A percentile compares a stretch with the other conserved stretches of the same genome.
Conservation (phyloP, 371 early-diverging fungal genomes). For the Rhizopus microsporus region DNA sequence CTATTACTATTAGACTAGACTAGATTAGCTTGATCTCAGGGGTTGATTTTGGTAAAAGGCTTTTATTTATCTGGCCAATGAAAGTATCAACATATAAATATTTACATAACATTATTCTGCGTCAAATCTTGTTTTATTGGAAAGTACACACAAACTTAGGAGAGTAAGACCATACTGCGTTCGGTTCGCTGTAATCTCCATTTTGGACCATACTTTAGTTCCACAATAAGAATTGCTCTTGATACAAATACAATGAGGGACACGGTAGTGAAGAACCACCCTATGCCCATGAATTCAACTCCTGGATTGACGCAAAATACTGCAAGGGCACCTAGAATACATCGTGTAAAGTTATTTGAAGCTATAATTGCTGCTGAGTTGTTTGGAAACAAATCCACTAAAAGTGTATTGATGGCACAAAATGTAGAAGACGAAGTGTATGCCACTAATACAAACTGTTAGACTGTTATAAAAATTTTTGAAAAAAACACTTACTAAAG, state of each 20-base stretch:
- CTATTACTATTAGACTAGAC: too few relatives aligned
- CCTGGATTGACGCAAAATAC: slow-evolving; percentile 33
- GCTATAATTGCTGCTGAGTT: slow-evolving; percentile 45
- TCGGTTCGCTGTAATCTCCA: slow-evolving; percentile 26
- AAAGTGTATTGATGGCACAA: slow-evolving; percentile 37
- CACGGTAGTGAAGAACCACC: slow-evolving; percentile 39
- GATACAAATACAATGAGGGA: slow-evolving; percentile 34
- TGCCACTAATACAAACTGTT: slow-evolving; percentile 26
- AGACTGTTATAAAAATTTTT: too few relatives aligned
- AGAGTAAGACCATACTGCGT: background rate
- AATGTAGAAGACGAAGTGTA: slow-evolving; percentile 33
- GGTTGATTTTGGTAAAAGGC: too few relatives aligned
- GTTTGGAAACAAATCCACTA: slow-evolving; percentile 46
- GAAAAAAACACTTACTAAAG: slow-evolving; percentile 25
- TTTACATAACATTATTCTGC: too few relatives aligned
- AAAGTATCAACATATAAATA: too few relatives aligned
- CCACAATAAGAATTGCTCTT: slow-evolving; percentile 25
- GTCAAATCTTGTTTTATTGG: too few relatives aligned
- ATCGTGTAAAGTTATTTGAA: slow-evolving; percentile 36
- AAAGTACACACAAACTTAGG: too few relatives aligned
- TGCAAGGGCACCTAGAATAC: slow-evolving; percentile 30
- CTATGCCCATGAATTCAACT: slow-evolving; percentile 29
- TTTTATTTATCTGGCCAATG: too few relatives aligned
- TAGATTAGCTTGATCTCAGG: too few relatives aligned
- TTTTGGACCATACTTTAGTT: slow-evolving; percentile 31